Base-by-base conservation (phyloP, 805 yeast genomes). In the Ogataea pilisensis region DNA sequence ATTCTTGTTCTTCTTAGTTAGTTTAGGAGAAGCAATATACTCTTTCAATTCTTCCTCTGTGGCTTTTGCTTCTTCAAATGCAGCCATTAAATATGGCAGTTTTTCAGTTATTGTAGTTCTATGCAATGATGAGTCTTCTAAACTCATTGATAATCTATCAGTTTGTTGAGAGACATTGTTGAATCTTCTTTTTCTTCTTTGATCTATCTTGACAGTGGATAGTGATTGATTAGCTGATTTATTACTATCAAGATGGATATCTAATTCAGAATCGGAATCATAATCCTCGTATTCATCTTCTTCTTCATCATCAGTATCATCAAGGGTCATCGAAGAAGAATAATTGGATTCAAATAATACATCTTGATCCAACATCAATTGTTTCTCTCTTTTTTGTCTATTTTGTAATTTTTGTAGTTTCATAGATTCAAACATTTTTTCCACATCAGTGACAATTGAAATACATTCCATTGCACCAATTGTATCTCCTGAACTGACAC, bases 371-470 rank as follows among this genome's bases (percentile, higher is more conserved):
- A n/a, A n/a, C n/a, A n/a, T n/a, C n/a, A n/a, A n/a, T n/a, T n/a
- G n/a, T n/a, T n/a, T 34, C 25, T 39, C 45, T 43, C 39, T 38
- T 32, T 42, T 37, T 36, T 41, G 49, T 18, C 35, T 35, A 17
- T 34, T 33, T 26, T 42, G 42, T 26, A 43, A 17, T 22, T 50
- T 45, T 24, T 48, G 51, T 11, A 40, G 25, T 38, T 72, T 64
- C 61, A 75, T 69, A 0, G 78, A 72, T 34, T 79, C 82, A 57
- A 80, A 82, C 88, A 83, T 83, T 49, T 78, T 73, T 53, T 82
- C 89, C 61, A 83, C 80, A 49, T 82, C 89, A 44, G 72, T 71
- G 22, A 83, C 77, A 24, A 81, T 80, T 0, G 78, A 77, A 40
- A 82, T 66, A 49, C 87, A 82, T 54, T 83, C 88, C 62, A 77